phyloP scores from a whole-genome alignment of 306 rosid species.

The Pyrus pyrifolia region DNA sequence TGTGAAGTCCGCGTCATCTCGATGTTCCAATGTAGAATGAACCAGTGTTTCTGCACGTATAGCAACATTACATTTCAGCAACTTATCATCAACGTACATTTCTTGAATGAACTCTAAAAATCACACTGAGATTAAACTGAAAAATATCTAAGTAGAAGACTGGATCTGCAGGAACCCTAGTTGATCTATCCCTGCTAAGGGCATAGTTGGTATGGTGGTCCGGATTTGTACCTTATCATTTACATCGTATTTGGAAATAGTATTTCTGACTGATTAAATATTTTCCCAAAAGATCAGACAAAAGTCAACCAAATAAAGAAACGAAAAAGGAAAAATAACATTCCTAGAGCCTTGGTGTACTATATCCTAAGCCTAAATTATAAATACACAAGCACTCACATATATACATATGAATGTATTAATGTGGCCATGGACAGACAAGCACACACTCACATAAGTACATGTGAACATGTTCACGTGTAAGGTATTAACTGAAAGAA shows the following conservation, averaged over 20 bases:
- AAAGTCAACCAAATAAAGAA: background rate
- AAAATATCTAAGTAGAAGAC: background rate
- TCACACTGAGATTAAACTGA: background rate
- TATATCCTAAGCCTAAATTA: background rate
- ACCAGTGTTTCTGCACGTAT: constrained; percentile 85
- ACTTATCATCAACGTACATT: constrained; percentile 8
- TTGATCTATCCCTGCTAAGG: background rate
- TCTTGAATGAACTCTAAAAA: background rate
- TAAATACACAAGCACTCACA: background rate
- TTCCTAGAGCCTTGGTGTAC: background rate
- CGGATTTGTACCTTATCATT: background rate
- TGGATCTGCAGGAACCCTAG: background rate
- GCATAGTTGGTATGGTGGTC: background rate
- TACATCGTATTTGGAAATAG: background rate
- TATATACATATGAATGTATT: background rate
- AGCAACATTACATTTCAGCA: constrained; percentile 12
- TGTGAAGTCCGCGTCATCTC: constrained; percentile 80
- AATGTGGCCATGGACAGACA: background rate
- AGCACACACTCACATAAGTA: background rate
- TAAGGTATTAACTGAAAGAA: background rate
- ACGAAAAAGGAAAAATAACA: background rate
- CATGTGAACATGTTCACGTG: background rate
- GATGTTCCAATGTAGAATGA: constrained; percentile 81
- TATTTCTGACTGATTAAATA: background rate
- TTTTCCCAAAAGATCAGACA: background rate